phyloP scores from a whole-genome alignment of 1,139 yeast species.

The Pichia sp. region DNA sequence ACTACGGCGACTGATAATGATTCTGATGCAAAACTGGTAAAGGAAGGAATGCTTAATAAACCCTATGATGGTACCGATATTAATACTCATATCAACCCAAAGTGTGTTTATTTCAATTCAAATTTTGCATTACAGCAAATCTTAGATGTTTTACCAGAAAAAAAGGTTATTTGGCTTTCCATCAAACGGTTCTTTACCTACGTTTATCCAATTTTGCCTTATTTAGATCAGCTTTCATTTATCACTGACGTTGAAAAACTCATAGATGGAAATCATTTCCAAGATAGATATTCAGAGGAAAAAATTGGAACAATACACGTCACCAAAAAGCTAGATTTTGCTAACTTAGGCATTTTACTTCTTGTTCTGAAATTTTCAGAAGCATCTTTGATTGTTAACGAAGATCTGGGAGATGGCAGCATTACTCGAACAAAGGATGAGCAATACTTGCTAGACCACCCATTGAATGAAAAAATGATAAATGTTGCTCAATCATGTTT shows the following conservation, averaged over 20 bases:
- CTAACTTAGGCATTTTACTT: constrained; percentile 41
- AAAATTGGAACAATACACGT: constrained; percentile 29
- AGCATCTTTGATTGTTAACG: constrained; percentile 37
- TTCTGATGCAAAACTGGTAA: not conserved
- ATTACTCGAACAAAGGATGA: constrained; percentile 34
- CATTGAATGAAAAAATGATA: constrained; percentile 43
- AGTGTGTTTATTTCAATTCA: not conserved
- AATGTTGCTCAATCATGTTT: constrained; percentile 51
- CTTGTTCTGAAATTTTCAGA: constrained; percentile 42
- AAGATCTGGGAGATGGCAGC: constrained; percentile 18
- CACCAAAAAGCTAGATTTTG: constrained; percentile 43
- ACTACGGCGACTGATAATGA: not conserved
- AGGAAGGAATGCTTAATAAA: not conserved
- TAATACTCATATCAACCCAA: not conserved
- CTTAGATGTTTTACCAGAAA: constrained; percentile 42
- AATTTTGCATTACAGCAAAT: constrained; percentile 33
- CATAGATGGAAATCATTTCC: constrained; percentile 24
- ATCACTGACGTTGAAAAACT: constrained; percentile 31
- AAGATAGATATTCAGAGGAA: constrained; percentile 20
- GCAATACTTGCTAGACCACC: constrained; percentile 42
- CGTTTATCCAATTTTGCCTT: constrained; percentile 46
- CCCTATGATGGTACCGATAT: not conserved
- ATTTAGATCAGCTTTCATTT: constrained; percentile 42
- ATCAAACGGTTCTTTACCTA: constrained; percentile 43
- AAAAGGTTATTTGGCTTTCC: constrained; percentile 43